phyloP scores from a whole-genome alignment of 2,329 filamentous ascomycete species.

The Penicillium decumbens region DNA sequence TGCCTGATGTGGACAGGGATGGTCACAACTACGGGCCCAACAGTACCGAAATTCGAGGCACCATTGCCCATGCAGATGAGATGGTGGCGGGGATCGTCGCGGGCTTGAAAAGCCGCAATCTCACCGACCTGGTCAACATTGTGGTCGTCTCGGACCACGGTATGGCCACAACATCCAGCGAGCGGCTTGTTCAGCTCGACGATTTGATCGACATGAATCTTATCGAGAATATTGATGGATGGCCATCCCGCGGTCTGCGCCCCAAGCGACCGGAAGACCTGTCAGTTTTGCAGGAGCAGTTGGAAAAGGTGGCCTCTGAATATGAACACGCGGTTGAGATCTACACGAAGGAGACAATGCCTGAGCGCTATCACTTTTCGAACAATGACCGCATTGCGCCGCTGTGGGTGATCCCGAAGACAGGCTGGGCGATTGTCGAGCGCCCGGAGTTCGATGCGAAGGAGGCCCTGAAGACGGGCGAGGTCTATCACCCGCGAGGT shows the following conservation, averaged over 20 bases:
- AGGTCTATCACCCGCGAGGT: conserved; percentile 72
- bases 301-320: conserved; percentile 54
- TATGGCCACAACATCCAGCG: conserved; percentile 86
- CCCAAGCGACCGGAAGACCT: conserved; percentile 67
- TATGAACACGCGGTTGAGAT: conserved; percentile 67
- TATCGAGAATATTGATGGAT: conserved; percentile 83
- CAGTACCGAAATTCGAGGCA: conserved; percentile 79
- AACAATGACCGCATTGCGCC: conserved; percentile 87
- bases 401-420: conserved; percentile 86
- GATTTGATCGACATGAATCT: conserved; percentile 74
- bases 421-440: conserved; percentile 87
- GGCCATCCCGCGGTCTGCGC: conserved; percentile 85
- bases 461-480: conserved; percentile 58
- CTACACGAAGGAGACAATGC: conserved; percentile 85
- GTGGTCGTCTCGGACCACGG: conserved; percentile 97
- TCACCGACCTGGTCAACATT: conserved; percentile 86
- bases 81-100: conserved; percentile 75
- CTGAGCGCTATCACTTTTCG: conserved; percentile 83
- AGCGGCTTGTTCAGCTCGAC: conserved; percentile 80
- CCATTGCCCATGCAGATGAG: conserved; percentile 71
- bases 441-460: conserved; percentile 72
- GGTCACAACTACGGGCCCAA: conserved; percentile 90
- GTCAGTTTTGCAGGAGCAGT: conserved; percentile 59
- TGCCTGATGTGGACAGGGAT: conserved; percentile 82
- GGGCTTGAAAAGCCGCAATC: conserved; percentile 73